A percentile compares a stretch with the other conserved stretches of the same genome.
Conservation (phyloP, 345 rosid genomes). For the Moricandia moricandioides region DNA sequence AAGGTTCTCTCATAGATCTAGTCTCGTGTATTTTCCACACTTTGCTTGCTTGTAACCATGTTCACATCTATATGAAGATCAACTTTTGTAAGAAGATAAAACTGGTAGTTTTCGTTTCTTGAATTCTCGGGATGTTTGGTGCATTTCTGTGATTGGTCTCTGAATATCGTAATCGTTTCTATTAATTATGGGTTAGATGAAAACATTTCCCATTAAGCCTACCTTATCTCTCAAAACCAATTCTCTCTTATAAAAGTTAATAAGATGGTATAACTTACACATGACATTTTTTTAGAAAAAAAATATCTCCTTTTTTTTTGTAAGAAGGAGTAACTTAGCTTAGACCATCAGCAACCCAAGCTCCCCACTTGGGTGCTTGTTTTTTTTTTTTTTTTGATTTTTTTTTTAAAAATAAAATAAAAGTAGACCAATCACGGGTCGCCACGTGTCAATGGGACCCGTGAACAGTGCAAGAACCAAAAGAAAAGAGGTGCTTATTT, state of each 20-base stretch:
- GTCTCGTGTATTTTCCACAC: neutral
- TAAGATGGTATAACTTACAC: neutral
- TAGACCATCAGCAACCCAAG: no score
- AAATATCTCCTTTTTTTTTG: neutral
- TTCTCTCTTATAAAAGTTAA: neutral
- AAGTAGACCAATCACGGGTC: no score
- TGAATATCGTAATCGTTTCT: neutral
- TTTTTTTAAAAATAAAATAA: no score
- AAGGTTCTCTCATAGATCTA: no score
- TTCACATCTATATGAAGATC: neutral
- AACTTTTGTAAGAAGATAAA: neutral
- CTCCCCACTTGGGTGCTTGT: no score
- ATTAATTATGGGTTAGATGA: neutral
- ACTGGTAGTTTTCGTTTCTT: neutral
- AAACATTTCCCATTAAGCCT: slow-evolving; percentile 1
- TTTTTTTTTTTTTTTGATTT: no score
- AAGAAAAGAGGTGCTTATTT: no score
- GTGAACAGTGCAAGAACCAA: no score
- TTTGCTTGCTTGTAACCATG: slow-evolving; percentile 15
- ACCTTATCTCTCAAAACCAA: neutral
- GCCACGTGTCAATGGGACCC: no score
- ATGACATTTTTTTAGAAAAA: neutral
- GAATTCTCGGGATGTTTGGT: neutral
- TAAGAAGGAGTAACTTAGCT: neutral
- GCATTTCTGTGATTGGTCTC: no score